Evolutionary conservation across 805 yeast genomes (phyloP), one percentile per base, ranked within the genome.

Genomic region (Dipodascus geniculatus): DNA sequence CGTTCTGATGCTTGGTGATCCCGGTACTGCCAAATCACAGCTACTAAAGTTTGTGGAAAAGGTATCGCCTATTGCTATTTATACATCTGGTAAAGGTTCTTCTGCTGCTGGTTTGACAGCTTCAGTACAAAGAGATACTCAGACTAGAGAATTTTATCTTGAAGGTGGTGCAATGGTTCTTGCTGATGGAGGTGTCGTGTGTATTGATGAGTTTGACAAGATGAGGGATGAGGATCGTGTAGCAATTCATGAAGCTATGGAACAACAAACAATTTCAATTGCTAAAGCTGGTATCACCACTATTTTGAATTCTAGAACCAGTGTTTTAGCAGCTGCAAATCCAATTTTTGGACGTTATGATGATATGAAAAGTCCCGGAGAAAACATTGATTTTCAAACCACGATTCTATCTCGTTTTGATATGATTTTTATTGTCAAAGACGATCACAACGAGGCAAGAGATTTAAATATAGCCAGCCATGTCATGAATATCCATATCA

Each of bases 81-180:
- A 91, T 69, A 91, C 99, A 0, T 89, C 98, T 0, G 99, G 99
- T 73, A 93, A 93, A 66, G 99, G 99, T 64, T 91, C 99, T 0
- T 91, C 98, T 9, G 99, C 99, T 1, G 99, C 98, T 1, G 99
- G 99, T 81, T 78, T 93, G 69, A 93, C 99, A 1, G 99, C 99
- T 0, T 85, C 96, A 17, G 98, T 93, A 19, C 99, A 91, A 71
- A 78, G 96, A 67, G 98, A 93, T 67, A 76, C 87, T 1, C 74
- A 75, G 22, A 86, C 96, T 0, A 74, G 96, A 58, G 99, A 93
- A 62, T 93, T 91, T 68, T 91, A 87, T 67, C 74, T 93, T 53
- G 99, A 93, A 77, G 99, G 99, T 56, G 99, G 99, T 70, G 99
- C 99, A 6, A 90, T 93, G 97, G 99, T 93, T n/a, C 74, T 93